These are phyloP conservation scores for Zygoascus flipseniorum DNA, from an alignment of 805 yeast genomes.

Conservation along the genomic window DNA sequence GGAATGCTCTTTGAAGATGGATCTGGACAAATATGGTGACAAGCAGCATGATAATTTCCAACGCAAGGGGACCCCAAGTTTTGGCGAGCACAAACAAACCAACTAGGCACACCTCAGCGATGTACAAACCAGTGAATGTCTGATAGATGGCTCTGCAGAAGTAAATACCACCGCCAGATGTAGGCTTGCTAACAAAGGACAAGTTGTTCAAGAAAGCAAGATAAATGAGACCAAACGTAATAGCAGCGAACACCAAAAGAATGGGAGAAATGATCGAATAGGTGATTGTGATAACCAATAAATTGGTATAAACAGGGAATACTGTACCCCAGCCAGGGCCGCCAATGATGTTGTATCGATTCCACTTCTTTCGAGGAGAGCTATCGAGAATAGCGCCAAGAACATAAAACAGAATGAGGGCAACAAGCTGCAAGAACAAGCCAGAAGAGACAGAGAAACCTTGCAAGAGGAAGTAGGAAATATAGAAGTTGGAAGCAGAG, in stretches of 20 bases:
- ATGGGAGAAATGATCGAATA: slow-evolving; percentile 85
- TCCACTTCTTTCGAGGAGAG: slow-evolving; percentile 93
- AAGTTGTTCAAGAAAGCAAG: slow-evolving; percentile 73
- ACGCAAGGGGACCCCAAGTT: slow-evolving; percentile 89
- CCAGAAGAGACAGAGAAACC: slow-evolving; percentile 78
- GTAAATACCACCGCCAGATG: slow-evolving; percentile 71
- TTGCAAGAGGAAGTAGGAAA: slow-evolving; percentile 69
- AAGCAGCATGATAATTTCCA: slow-evolving; percentile 58
- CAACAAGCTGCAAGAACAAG: slow-evolving; percentile 63
- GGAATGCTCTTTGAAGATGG: slow-evolving; percentile 58
- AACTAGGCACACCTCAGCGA: slow-evolving; percentile 78
- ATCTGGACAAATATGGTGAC: slow-evolving; percentile 63
- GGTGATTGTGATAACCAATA: slow-evolving; percentile 62
- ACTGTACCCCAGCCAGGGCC: slow-evolving; percentile 73
- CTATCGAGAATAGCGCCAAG: slow-evolving; percentile 66
- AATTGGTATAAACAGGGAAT: slow-evolving; percentile 69
- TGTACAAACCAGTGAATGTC: slow-evolving; percentile 76
- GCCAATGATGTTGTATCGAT: slow-evolving; percentile 53
- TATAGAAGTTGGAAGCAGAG: slow-evolving; percentile 83
- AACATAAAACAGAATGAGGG: slow-evolving; percentile 60
- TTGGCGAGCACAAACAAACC: slow-evolving; percentile 86
- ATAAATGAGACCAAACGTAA: slow-evolving; percentile 64
- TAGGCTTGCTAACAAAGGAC: slow-evolving; percentile 58
- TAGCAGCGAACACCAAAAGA: slow-evolving; percentile 63
- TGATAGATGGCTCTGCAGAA: slow-evolving; percentile 88